Evolutionary conservation across 176 grass and related monocot genomes (phyloP).

Genomic region (Metroxylon sagu): DNA sequence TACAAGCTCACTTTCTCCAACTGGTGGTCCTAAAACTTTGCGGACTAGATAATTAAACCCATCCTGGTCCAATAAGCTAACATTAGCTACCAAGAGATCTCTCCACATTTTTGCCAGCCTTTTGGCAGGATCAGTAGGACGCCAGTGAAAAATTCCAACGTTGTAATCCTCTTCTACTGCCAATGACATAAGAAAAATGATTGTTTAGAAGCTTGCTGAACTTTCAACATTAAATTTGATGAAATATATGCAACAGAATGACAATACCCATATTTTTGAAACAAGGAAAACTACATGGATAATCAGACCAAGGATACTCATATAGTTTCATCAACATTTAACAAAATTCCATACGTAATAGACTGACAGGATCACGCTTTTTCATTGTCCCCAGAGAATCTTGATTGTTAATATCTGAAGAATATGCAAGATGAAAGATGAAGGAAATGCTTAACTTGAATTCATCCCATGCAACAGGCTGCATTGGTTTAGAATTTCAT

Average conservation of each 20-base stretch:
- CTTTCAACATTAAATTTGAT: conserved; percentile 11
- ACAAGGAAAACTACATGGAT: no score
- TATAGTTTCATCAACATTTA: no score
- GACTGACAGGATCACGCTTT: no score
- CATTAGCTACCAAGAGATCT: conserved; percentile 66
- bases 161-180: conserved; percentile 77
- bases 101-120: conserved; percentile 87
- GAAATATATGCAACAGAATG: neutral
- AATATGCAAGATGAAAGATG: no score
- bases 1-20: conserved; percentile 61
- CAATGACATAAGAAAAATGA: conserved; percentile 6
- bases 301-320: no score
- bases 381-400: no score
- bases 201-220: conserved; percentile 8
- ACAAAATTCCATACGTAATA: no score
- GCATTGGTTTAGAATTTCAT: no score
- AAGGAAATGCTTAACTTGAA: no score
- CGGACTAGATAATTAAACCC: conserved; percentile 87
- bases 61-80: conserved; percentile 80
- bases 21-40: conserved; percentile 50
- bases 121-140: conserved; percentile 72
- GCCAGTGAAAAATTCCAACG: conserved; percentile 96
- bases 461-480: no score
- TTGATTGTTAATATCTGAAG: no score
- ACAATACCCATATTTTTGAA: neutral